Conservation (phyloP, 176 grass and related monocot genomes). For the Paspalum notatum region DNA sequence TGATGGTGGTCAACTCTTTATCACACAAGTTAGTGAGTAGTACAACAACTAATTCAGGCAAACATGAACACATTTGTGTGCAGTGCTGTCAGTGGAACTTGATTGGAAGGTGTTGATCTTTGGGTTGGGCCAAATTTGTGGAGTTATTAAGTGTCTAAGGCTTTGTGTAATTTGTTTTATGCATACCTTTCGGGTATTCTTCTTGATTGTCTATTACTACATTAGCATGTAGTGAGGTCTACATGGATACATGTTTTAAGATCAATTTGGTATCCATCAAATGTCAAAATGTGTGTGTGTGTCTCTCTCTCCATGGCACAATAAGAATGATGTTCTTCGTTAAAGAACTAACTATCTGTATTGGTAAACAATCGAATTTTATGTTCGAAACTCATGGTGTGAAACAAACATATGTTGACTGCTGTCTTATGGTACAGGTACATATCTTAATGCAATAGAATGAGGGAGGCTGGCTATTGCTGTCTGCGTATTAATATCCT, state of each 20-base stretch:
- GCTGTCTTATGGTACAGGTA: too few species aligned
- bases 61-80: not conserved
- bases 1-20: not conserved
- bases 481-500: not conserved
- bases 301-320: too few species aligned
- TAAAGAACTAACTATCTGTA: constrained; percentile 12
- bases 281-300: not conserved
- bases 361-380: not conserved
- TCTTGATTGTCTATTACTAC: constrained; percentile 9
- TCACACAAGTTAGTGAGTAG: not conserved
- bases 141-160: constrained; percentile 8
- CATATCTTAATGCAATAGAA: not conserved
- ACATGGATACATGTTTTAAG: not conserved
- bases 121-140: not conserved
- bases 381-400: too few species aligned
- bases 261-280: not conserved
- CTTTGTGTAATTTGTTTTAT: not conserved
- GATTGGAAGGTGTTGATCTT: constrained; percentile 23
- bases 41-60: not conserved
- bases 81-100: not conserved
- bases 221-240: constrained; percentile 10
- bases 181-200: not conserved
- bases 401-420: too few species aligned
- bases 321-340: not conserved
- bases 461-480: not conserved